Percentiles rank a stretch among this genome's conserved stretches.
Evolutionary conservation across 2,329 filamentous ascomycete species (phyloP).

Genomic region (Monosporascus sp.): DNA sequence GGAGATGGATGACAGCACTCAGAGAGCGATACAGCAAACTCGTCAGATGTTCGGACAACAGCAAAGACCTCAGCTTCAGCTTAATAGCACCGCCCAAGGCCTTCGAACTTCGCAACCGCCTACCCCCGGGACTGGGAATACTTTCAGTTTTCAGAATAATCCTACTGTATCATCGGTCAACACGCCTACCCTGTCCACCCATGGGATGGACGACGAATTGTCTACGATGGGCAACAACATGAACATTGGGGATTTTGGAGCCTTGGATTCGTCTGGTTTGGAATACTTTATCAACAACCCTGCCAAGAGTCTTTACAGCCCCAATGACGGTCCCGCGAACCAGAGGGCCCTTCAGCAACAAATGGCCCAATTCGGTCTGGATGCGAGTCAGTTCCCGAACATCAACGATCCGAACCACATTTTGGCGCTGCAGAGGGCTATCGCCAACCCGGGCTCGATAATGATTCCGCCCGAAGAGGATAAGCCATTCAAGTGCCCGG

Average conservation of each 20-base stretch:
- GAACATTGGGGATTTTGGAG: slow-evolving; percentile 52
- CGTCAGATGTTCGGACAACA: slow-evolving; percentile 63
- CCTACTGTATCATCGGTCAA: slow-evolving; percentile 96
- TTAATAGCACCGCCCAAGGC: slow-evolving; percentile 76
- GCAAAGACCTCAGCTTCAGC: slow-evolving; percentile 67
- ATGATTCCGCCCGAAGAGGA: slow-evolving; percentile 77
- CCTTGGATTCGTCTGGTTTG: slow-evolving; percentile 44
- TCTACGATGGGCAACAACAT: slow-evolving; percentile 54
- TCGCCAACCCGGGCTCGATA: slow-evolving; percentile 45
- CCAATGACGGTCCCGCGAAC: slow-evolving; percentile 65
- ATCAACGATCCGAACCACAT: slow-evolving; percentile 66
- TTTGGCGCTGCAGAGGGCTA: slow-evolving; percentile 45
- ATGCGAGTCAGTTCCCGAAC: slow-evolving; percentile 67
- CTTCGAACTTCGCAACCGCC: slow-evolving; percentile 80
- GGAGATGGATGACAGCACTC: slow-evolving; percentile 54
- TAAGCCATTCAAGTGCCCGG: slow-evolving; percentile 95
- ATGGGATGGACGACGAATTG: slow-evolving; percentile 70
- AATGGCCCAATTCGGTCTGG: slow-evolving; percentile 67
- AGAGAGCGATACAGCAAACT: slow-evolving; percentile 63
- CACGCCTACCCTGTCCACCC: slow-evolving; percentile 79
- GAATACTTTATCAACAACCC: slow-evolving; percentile 80
- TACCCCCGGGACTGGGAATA: slow-evolving; percentile 67
- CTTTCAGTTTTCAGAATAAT: slow-evolving; percentile 81
- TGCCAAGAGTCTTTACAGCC: slow-evolving; percentile 86
- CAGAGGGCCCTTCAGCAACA: slow-evolving; percentile 62